These are phyloP conservation scores for Russula sp. DNA, from an alignment of 768 basidiomycete genomes.

Conservation along the genomic window DNA sequence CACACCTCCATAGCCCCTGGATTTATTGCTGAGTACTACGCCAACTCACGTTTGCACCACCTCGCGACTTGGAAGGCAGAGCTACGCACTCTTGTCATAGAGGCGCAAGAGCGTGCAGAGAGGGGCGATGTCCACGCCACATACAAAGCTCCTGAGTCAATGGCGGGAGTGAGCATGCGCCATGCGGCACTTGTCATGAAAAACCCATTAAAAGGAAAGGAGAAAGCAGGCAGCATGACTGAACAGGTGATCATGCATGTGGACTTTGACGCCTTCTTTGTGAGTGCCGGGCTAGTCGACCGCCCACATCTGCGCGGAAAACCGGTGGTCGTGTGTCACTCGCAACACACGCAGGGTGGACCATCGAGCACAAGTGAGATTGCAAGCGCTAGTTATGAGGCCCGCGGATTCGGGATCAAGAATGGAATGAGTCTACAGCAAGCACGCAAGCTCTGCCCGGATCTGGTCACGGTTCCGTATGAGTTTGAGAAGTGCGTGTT, in stretches of 20 bases:
- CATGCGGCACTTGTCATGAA: conserved; percentile 41
- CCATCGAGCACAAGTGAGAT: conserved; percentile 86
- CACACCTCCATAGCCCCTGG: conserved; percentile 82
- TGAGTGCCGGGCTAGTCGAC: conserved; percentile 77
- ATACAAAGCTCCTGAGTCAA: conserved; percentile 21
- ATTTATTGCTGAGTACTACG: conserved; percentile 69
- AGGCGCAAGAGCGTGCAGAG: conserved; percentile 71
- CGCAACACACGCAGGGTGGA: conserved; percentile 69
- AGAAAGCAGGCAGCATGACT: conserved; percentile 41
- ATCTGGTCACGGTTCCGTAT: conserved; percentile 75
- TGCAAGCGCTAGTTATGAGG: conserved; percentile 92
- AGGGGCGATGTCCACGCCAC: conserved; percentile 22
- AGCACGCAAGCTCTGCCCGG: conserved; percentile 68
- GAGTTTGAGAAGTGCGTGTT: conserved; percentile 73
- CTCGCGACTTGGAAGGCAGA: conserved; percentile 91
- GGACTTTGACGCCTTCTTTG: conserved; percentile 97
- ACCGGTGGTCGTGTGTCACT: conserved; percentile 93
- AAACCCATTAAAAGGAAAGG: conserved; percentile 54
- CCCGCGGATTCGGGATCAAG: conserved; percentile 76
- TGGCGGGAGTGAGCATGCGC: conserved; percentile 25
- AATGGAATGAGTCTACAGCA: conserved; percentile 94
- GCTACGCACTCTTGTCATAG: conserved; percentile 65
- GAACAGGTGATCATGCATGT: conserved; percentile 82
- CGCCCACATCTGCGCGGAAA: conserved; percentile 79
- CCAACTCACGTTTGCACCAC: conserved; percentile 87